Percentiles rank a stretch among this genome's conserved stretches.
Conservation (phyloP, 495 filamentous ascomycete species). For the Pyrenopolyporus hunteri region DNA sequence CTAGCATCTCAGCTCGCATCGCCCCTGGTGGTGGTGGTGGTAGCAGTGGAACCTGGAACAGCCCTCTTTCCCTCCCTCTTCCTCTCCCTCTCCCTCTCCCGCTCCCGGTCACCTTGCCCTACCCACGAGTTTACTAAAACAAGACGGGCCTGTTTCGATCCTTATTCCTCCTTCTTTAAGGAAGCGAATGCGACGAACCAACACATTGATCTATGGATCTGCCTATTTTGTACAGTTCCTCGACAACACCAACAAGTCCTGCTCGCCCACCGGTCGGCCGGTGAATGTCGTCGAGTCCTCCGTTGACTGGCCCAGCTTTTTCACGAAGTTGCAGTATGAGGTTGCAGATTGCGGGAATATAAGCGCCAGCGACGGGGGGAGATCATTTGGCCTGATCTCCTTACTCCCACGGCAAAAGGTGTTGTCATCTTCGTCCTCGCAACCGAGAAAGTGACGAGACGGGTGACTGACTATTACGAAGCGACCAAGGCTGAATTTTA, state of each 20-base stretch:
- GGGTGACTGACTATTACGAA: background rate
- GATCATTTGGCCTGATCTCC: slow-evolving; percentile 1
- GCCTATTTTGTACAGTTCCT: slow-evolving; percentile 12
- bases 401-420: background rate
- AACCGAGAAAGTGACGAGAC: background rate
- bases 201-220: slow-evolving; percentile 5
- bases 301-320: slow-evolving; percentile 12
- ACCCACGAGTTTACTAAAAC: slow-evolving; percentile 32
- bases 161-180: slow-evolving; percentile 20
- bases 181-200: slow-evolving; percentile 24
- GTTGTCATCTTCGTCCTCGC: slow-evolving; percentile 1
- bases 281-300: slow-evolving; percentile 11
- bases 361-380: slow-evolving; percentile 29
- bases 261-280: slow-evolving; percentile 21
- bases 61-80: background rate
- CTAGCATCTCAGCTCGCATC: too few species aligned
- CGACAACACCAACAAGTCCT: background rate
- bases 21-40: too few species aligned
- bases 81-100: background rate
- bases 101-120: slow-evolving; percentile 27
- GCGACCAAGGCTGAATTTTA: background rate
- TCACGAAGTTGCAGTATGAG: slow-evolving; percentile 5
- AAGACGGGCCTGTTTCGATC: slow-evolving; percentile 33
- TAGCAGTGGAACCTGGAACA: slow-evolving; percentile 22
- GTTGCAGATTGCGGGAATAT: slow-evolving; percentile 16